phyloP scores from a whole-genome alignment of 2,329 filamentous ascomycete species.

The Metarhizium robertsii region DNA sequence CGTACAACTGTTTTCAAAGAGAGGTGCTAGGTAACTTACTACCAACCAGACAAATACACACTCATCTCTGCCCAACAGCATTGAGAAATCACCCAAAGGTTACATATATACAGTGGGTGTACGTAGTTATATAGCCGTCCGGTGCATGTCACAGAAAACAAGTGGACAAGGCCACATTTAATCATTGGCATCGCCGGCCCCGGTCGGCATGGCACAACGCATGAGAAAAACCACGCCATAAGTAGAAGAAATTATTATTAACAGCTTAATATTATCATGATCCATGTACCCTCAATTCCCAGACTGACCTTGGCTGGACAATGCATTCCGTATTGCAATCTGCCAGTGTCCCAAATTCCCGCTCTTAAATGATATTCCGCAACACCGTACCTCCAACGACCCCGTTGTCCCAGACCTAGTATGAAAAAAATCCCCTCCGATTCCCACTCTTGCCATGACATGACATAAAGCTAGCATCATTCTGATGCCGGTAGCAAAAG shows the following conservation, averaged over 20 bases:
- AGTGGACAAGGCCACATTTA: too few relatives aligned
- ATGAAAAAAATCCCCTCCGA: background rate
- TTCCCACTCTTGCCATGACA: background rate
- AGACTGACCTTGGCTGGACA: background rate
- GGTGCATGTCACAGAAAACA: too few relatives aligned
- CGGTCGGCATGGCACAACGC: too few relatives aligned
- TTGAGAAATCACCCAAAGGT: too few relatives aligned
- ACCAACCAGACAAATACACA: too few relatives aligned
- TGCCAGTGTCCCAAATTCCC: background rate
- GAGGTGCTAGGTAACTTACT: too few relatives aligned
- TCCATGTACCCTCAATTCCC: background rate
- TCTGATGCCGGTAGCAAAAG: background rate
- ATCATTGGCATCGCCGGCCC: too few relatives aligned
- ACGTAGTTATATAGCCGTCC: too few relatives aligned
- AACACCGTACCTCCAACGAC: background rate
- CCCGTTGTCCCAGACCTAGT: background rate
- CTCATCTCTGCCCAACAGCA: too few relatives aligned
- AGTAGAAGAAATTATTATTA: slow-evolving; percentile 4
- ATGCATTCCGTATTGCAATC: background rate
- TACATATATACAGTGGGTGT: too few relatives aligned
- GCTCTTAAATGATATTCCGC: slow-evolving; percentile 2
- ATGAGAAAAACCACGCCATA: background rate
- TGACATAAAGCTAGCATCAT: background rate
- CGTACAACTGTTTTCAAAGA: too few relatives aligned
- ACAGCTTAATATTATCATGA: slow-evolving; percentile 3